phyloP scores from a whole-genome alignment of 106 monocot species.

The Phalaenopsis aphrodite region DNA sequence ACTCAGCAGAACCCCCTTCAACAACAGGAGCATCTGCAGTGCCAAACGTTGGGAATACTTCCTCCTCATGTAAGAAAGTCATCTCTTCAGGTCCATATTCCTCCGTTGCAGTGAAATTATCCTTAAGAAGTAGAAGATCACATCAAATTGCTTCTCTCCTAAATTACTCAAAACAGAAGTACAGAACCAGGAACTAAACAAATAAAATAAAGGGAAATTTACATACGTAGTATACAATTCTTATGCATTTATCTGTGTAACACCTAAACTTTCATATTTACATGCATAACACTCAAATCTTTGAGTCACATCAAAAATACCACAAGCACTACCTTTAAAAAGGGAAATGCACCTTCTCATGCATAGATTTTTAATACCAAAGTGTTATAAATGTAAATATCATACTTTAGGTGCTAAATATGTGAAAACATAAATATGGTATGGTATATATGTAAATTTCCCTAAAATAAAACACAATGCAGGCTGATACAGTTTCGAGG shows the following conservation, averaged over 20 bases:
- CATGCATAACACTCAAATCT: too few relatives aligned
- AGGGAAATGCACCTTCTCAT: too few relatives aligned
- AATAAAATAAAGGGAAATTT: neutral
- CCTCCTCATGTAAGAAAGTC: constrained; percentile 73
- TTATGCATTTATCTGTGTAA: too few relatives aligned
- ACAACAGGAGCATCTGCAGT: constrained; percentile 18
- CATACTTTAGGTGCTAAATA: too few relatives aligned
- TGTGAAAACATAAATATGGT: too few relatives aligned
- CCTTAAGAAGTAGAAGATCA: constrained; percentile 26
- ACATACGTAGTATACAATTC: too few relatives aligned
- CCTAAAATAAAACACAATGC: neutral
- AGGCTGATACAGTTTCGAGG: neutral
- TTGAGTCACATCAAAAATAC: too few relatives aligned
- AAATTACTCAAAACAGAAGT: neutral
- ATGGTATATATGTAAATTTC: too few relatives aligned
- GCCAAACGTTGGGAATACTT: constrained; percentile 44
- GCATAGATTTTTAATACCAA: too few relatives aligned
- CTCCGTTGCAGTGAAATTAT: constrained; percentile 26
- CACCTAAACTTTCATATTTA: too few relatives aligned
- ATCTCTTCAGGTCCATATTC: constrained; percentile 66
- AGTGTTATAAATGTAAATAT: too few relatives aligned
- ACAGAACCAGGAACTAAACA: neutral
- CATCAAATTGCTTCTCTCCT: constrained; percentile 3
- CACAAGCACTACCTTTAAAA: too few relatives aligned
- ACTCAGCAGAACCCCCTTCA: constrained; percentile 27